Conservation (phyloP, 805 yeast genomes). For the Millerozyma miso region DNA sequence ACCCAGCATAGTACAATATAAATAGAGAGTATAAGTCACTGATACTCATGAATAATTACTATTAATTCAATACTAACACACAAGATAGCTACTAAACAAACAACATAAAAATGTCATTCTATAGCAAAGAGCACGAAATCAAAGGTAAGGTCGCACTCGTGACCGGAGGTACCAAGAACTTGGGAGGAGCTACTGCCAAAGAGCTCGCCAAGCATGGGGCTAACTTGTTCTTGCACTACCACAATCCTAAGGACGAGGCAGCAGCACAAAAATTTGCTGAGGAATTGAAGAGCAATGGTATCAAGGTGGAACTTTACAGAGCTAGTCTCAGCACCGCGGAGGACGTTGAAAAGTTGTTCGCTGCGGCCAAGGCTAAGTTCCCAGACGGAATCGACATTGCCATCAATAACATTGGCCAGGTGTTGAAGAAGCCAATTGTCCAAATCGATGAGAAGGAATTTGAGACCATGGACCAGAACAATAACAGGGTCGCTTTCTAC, state of each 20-base stretch:
- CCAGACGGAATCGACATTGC: slow-evolving; percentile 55
- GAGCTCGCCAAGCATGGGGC: slow-evolving; percentile 56
- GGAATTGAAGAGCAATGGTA: slow-evolving; percentile 27
- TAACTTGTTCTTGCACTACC: slow-evolving; percentile 52
- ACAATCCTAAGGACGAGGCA: slow-evolving; percentile 36
- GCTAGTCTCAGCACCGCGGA: slow-evolving; percentile 41
- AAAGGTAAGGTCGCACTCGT: slow-evolving; percentile 50
- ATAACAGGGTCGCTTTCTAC: slow-evolving; percentile 59
- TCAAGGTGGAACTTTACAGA: slow-evolving; percentile 40
- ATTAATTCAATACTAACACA: no score
- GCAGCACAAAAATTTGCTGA: slow-evolving; percentile 34
- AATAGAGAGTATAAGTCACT: no score
- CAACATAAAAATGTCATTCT: slow-evolving; percentile 8
- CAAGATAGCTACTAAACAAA: no score
- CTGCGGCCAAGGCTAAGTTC: slow-evolving; percentile 37
- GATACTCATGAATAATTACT: no score
- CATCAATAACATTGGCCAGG: slow-evolving; percentile 65
- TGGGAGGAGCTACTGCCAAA: slow-evolving; percentile 50
- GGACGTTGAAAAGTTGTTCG: slow-evolving; percentile 44
- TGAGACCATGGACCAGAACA: slow-evolving; percentile 48
- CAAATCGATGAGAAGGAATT: slow-evolving; percentile 54
- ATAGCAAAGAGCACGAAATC: slow-evolving; percentile 10
- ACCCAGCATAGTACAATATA: neutral
- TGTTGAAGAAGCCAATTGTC: slow-evolving; percentile 54
- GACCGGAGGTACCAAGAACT: slow-evolving; percentile 61